Evolutionary conservation across 768 basidiomycete genomes (phyloP).

Genomic region (Paxillus rubicundulus): DNA sequence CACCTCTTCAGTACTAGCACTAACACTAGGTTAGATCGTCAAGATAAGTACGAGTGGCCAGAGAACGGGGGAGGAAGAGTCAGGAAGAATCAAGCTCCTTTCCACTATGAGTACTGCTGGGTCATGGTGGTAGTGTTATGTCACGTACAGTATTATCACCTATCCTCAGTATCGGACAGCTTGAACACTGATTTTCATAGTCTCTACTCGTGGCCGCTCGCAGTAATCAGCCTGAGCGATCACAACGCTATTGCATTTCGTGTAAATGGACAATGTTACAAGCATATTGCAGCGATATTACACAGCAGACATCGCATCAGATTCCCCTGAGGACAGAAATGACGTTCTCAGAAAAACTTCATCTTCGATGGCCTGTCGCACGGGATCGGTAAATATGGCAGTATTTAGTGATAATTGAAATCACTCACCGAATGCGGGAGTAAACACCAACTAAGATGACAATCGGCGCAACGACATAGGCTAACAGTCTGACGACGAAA

Average conservation of each 20-base stretch:
- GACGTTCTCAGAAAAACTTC: slow-evolving; percentile 44
- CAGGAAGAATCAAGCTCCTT: too few relatives aligned
- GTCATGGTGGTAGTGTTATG: too few relatives aligned
- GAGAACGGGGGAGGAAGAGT: not conserved
- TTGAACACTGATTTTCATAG: too few relatives aligned
- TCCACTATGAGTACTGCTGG: too few relatives aligned
- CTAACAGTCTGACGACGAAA: slow-evolving; percentile 42
- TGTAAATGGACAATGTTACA: too few relatives aligned
- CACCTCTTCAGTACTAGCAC: slow-evolving; percentile 10
- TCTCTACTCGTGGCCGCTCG: too few relatives aligned
- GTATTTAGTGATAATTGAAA: not conserved
- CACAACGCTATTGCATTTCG: too few relatives aligned
- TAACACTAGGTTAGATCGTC: not conserved
- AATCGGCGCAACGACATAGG: slow-evolving; percentile 55
- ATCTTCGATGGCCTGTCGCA: slow-evolving; percentile 60
- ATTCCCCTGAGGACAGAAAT: not conserved
- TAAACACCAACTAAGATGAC: slow-evolving; percentile 43
- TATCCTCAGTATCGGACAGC: too few relatives aligned
- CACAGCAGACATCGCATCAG: not conserved
- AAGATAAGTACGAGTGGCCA: not conserved
- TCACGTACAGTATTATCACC: too few relatives aligned
- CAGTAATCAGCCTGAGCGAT: too few relatives aligned
- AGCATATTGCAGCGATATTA: too few relatives aligned
- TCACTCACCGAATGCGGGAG: slow-evolving; percentile 50
- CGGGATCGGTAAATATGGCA: not conserved